Evolutionary conservation across 2,329 filamentous ascomycete species (phyloP), one percentile per base, ranked within the genome.

Genomic region (Verruconis gallopava): DNA sequence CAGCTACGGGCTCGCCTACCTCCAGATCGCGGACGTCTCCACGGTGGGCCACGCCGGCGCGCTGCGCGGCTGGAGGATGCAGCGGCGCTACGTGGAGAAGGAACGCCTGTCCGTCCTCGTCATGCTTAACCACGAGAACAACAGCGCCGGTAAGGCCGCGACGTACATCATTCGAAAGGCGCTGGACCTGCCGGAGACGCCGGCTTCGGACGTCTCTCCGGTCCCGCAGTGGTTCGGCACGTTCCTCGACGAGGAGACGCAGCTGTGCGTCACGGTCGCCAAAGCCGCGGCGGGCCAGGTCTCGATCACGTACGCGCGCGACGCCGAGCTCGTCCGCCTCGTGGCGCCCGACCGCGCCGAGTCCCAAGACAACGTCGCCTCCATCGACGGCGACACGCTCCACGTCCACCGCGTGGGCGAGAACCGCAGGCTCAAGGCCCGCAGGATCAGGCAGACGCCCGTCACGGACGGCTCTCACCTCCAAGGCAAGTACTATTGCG

Each of bases 21-120:
- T 25, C 1, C 43, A 53, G 5, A 35, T 58, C 5, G 54, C 47
- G 1, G 55, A 53, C 1, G 49, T 56, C 3, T 38, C 48, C 4
- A 51, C 49, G 2, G 46, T 64, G 2, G 58, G 61, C 1, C 65
- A 68, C 44, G 60, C 58, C 19, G 65, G 64, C 11, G 65, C 59
- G 2, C 53, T 68, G 20, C 54, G 61, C 21, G 65, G 65, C 5
- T 68, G 60, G 50, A 53, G 61, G 15, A 51, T 62, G 12, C 47
- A 51, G 17, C 56, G 65, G 11, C 22, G 54, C 5, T 58, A 67
- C 42, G 51, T 54, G 4, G 57, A 61, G 1, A 45, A 49, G 4
- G 51, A 60, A 18, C 51, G 55, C 1, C 33, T 66, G 1, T 64
- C 61, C 2, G 54, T 66, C 6, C 53, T 68, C 1, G 58, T 58